These are phyloP conservation scores for Exophiala spinifera DNA, from an alignment of 2,329 filamentous ascomycete species.

Conservation along the genomic window DNA sequence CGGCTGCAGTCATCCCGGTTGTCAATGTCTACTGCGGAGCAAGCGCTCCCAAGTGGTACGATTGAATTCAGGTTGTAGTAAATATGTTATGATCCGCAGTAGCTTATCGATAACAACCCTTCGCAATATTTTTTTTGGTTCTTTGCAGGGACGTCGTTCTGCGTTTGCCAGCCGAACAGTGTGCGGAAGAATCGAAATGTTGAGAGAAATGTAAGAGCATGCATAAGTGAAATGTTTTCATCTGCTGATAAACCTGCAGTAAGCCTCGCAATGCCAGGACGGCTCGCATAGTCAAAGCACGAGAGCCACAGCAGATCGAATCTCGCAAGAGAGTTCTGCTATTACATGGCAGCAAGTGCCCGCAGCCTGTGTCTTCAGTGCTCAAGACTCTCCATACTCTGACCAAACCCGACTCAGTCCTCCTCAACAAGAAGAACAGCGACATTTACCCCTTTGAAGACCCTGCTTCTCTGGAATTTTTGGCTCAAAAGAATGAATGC, in stretches of 20 bases:
- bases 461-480: slow-evolving; percentile 82
- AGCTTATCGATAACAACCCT: too few relatives aligned
- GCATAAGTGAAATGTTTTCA: not conserved
- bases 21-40: too few relatives aligned
- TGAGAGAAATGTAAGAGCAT: slow-evolving; percentile 43
- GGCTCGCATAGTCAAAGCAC: slow-evolving; percentile 90
- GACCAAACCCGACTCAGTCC: slow-evolving; percentile 78
- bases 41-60: too few relatives aligned
- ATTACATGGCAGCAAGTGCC: slow-evolving; percentile 81
- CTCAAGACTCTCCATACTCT: slow-evolving; percentile 81
- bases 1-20: too few relatives aligned
- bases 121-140: too few relatives aligned
- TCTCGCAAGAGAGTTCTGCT: slow-evolving; percentile 88
- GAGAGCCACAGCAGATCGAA: slow-evolving; percentile 82
- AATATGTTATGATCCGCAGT: too few relatives aligned
- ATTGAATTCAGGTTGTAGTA: too few relatives aligned
- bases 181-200: slow-evolving; percentile 33
- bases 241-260: not conserved
- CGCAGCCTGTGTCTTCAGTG: slow-evolving; percentile 76
- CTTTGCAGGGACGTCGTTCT: too few relatives aligned
- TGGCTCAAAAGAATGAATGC: slow-evolving; percentile 93
- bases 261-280: slow-evolving; percentile 81
- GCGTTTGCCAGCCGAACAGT: too few relatives aligned
- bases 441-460: slow-evolving; percentile 90
- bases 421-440: slow-evolving; percentile 95